phyloP scores from a whole-genome alignment of 768 basidiomycete species.

The Fibroporia radiculosa region DNA sequence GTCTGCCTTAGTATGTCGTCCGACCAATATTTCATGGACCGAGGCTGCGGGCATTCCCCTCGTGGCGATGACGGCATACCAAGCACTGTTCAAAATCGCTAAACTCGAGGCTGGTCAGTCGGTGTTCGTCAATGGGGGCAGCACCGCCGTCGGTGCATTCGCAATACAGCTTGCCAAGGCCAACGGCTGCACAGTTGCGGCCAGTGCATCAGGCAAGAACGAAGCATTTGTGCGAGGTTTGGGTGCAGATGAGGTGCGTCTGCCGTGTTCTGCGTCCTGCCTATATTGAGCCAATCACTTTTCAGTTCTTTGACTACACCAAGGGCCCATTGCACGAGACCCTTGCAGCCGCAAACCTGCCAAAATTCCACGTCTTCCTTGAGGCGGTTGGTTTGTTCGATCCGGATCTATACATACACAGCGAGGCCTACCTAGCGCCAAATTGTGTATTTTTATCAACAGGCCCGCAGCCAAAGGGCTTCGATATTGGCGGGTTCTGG shows the following conservation, averaged over 20 bases:
- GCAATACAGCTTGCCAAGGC: constrained; percentile 71
- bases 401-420: constrained; percentile 40
- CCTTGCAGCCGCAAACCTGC: constrained; percentile 36
- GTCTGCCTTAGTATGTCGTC: constrained; percentile 33
- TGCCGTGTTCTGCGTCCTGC: not conserved
- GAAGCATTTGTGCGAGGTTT: constrained; percentile 45
- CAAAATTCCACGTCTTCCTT: constrained; percentile 50
- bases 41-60: constrained; percentile 57
- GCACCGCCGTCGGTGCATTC: constrained; percentile 57
- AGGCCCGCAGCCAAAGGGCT: constrained; percentile 35
- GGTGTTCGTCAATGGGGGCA: constrained; percentile 66
- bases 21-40: constrained; percentile 39
- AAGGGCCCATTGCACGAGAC: constrained; percentile 39
- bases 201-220: constrained; percentile 54
- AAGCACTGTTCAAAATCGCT: constrained; percentile 40
- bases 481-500: constrained; percentile 22
- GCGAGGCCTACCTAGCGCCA: constrained; percentile 45
- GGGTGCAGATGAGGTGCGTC: constrained; percentile 59
- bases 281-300: too few relatives aligned
- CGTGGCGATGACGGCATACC: constrained; percentile 52
- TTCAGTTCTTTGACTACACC: constrained; percentile 55
- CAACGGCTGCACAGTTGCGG: constrained; percentile 47
- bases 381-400: constrained; percentile 50
- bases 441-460: constrained; percentile 47
- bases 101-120: constrained; percentile 50